Base-by-base conservation (phyloP, 352 stramenopile species). In the Phytophthora tentaculata region DNA sequence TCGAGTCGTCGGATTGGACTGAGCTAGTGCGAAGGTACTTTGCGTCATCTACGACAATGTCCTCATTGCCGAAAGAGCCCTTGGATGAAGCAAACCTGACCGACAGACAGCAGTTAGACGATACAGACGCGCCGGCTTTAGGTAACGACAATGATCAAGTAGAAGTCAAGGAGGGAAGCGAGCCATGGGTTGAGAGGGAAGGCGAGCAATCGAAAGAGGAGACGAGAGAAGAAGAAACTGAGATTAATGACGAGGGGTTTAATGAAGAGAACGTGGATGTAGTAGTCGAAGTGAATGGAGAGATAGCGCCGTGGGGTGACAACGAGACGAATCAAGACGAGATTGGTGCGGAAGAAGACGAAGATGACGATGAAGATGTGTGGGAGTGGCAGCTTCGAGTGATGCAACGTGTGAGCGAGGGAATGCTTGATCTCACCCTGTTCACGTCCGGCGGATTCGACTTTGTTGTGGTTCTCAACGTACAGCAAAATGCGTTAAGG, bases 401-500 rank as follows among this genome's bases (percentile, higher is more conserved):
- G 23, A 70, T 90, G 10, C 82, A 91, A 63, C 77, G 83, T 28
- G 69, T 81, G n/a, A 63, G 54, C 12, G 83, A 90, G 28, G 52
- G 43, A 5, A 62, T 84, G 52, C 47, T 49, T 7, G 64, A 76
- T 5, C 51, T 86, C 19, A 51, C 47, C 12, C 17, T 85, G 13
- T 78, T 87, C 60, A 64, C 50, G 14, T 73, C 70, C 5, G 59
- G 69, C 16, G 67, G 73, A 7, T 92, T 82, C 59, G 80, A 90
- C 22, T 78, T 77, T 16, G 64, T 95, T 26, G 61, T 84, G 2
- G 69, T 90, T 54, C 69, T 93, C 26, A 88, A 87, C 29, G 54
- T 94, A 17, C 72, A 85, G 49, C 73, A 87, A 58, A 92, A 91
- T 37, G 70, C 71, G 17, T 68, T 93, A 41, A 67, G 76, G 10